These are phyloP conservation scores for Cryptococcus sp. DNA, from an alignment of 1,284 basidiomycete species.

Conservation along the genomic window DNA sequence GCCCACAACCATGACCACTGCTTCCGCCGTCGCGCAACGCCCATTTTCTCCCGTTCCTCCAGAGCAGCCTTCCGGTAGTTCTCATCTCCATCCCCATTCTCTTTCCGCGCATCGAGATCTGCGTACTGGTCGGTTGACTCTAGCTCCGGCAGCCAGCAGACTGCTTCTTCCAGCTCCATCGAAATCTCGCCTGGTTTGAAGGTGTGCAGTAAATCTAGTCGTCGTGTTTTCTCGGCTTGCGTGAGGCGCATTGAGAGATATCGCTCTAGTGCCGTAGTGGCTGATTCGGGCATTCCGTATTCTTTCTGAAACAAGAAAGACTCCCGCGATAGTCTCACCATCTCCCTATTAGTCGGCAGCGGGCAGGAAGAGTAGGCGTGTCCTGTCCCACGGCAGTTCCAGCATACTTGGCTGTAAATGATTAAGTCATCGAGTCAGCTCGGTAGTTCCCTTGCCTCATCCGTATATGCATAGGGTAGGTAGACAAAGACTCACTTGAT, in stretches of 20 bases:
- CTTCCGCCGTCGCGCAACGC: conserved; percentile 11
- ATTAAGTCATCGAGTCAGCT: not conserved
- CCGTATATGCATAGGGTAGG: not conserved
- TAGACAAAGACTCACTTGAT: not conserved
- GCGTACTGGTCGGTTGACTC: not conserved
- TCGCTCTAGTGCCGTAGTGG: conserved; percentile 1
- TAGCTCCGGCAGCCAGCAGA: conserved; percentile 15
- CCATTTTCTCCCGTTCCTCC: conserved; percentile 6
- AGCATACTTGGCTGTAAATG: conserved; percentile 20
- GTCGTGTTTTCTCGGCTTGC: conserved; percentile 14
- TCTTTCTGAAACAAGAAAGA: conserved; percentile 12
- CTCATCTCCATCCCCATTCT: not conserved
- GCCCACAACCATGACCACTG: conserved; percentile 25
- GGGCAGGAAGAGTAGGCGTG: conserved; percentile 24
- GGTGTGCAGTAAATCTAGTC: conserved; percentile 15
- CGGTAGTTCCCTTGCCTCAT: too few species aligned
- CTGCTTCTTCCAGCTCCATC: conserved; percentile 18
- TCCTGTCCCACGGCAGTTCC: conserved; percentile 25
- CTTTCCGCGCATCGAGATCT: not conserved
- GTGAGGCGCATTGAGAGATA: conserved; percentile 20
- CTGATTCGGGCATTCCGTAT: conserved; percentile 12
- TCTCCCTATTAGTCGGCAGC: conserved; percentile 17
- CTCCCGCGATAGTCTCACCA: conserved; percentile 18
- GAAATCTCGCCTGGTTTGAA: conserved; percentile 18
- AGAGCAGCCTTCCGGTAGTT: not conserved